These are phyloP conservation scores for Paraconiothyrium brasiliense DNA, from an alignment of 2,329 filamentous ascomycete species.

Conservation along the genomic window DNA sequence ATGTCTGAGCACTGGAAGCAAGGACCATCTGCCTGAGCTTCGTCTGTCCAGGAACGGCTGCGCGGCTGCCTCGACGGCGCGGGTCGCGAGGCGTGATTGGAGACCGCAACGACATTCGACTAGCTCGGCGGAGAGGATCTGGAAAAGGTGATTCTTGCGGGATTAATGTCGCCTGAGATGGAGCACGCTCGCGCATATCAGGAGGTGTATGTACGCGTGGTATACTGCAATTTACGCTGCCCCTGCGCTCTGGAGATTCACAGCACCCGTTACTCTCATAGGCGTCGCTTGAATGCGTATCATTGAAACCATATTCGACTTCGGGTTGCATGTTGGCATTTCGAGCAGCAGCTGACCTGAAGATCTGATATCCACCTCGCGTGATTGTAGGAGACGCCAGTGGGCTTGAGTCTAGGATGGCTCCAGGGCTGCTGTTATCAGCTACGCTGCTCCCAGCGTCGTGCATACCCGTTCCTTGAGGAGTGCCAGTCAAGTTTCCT, in stretches of 20 bases:
- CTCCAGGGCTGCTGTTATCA: constrained; percentile 47
- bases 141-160: constrained; percentile 25
- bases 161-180: constrained; percentile 35
- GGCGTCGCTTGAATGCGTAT: constrained; percentile 14
- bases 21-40: constrained; percentile 47
- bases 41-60: constrained; percentile 46
- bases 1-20: constrained; percentile 33
- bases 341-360: constrained; percentile 7
- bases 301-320: neutral
- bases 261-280: constrained; percentile 34
- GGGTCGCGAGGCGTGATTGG: constrained; percentile 30
- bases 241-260: constrained; percentile 29
- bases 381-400: constrained; percentile 12
- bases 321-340: neutral
- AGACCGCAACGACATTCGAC: constrained; percentile 25
- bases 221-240: constrained; percentile 35
- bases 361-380: neutral
- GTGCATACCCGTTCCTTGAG: constrained; percentile 46
- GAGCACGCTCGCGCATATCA: constrained; percentile 26
- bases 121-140: constrained; percentile 13
- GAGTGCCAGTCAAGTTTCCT: constrained; percentile 50
- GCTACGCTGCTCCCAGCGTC: constrained; percentile 52
- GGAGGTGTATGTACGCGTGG: constrained; percentile 13
- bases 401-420: constrained; percentile 30
- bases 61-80: constrained; percentile 36